A percentile compares a stretch with the other conserved stretches of the same genome.
phyloP scores from a whole-genome alignment of 257 asterid species.

The Plectranthus barbatus region DNA sequence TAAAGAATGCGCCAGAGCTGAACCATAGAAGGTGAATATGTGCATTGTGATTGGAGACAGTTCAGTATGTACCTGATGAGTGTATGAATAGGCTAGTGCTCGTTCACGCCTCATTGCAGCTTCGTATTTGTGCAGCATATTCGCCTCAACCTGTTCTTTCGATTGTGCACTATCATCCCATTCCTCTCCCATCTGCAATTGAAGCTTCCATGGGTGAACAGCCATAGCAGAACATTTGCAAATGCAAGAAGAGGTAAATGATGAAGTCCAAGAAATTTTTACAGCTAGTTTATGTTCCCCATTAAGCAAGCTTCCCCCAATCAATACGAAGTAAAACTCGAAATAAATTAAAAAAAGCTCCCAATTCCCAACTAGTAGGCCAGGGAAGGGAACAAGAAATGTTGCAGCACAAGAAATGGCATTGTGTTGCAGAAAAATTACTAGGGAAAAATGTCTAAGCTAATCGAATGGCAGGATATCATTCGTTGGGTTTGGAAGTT shows the following conservation, averaged over 20 bases:
- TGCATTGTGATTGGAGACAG: background rate
- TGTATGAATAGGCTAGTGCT: slow-evolving; percentile 86
- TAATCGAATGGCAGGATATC: too few relatives aligned
- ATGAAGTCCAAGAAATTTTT: too few relatives aligned
- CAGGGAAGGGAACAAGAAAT: background rate
- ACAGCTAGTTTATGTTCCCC: background rate
- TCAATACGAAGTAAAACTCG: background rate
- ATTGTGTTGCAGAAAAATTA: background rate
- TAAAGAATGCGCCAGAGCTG: too few relatives aligned
- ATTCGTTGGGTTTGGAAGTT: too few relatives aligned
- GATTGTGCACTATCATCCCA: slow-evolving; percentile 88
- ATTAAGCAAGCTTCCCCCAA: background rate
- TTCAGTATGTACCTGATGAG: slow-evolving; percentile 68
- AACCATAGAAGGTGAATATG: background rate
- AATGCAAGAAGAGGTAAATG: background rate
- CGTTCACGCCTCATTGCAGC: slow-evolving; percentile 91
- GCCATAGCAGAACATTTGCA: background rate
- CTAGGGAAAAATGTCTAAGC: too few relatives aligned
- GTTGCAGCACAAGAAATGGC: background rate
- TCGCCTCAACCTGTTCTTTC: slow-evolving; percentile 72
- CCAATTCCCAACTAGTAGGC: background rate
- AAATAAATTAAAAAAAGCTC: background rate
- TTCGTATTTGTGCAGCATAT: slow-evolving; percentile 67
- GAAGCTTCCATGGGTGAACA: slow-evolving; percentile 6
- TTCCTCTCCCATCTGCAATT: slow-evolving; percentile 76